A percentile compares a stretch with the other conserved stretches of the same genome.
These are phyloP conservation scores for Vanderwaltozyma tropicalis DNA, from an alignment of 805 yeast species.

Conservation along the genomic window DNA sequence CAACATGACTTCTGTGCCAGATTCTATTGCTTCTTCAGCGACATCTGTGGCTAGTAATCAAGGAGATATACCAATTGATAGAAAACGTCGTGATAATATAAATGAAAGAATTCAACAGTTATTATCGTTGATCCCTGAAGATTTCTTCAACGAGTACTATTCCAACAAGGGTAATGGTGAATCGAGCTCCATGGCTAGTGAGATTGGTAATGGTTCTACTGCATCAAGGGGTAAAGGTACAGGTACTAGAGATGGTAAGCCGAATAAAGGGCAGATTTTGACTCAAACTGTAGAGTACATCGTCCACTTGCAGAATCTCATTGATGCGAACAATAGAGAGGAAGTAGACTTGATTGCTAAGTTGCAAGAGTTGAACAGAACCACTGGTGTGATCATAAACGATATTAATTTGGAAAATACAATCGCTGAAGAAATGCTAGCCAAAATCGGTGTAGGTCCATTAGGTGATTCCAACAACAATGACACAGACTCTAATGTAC, in stretches of 20 bases:
- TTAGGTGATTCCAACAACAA: conserved; percentile 19
- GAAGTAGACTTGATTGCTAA: conserved; percentile 65
- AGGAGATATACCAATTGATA: conserved; percentile 23
- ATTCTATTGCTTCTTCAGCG: conserved; percentile 13
- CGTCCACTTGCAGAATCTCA: conserved; percentile 52
- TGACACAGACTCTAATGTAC: not conserved
- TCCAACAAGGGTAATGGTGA: conserved; percentile 4
- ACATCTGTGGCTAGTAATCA: conserved; percentile 12
- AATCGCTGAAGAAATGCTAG: conserved; percentile 68
- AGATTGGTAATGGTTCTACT: not conserved
- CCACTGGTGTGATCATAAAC: conserved; percentile 33
- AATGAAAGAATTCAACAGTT: conserved; percentile 49
- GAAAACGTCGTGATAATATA: conserved; percentile 46
- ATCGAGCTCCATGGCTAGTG: conserved; percentile 4
- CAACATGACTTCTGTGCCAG: conserved; percentile 9
- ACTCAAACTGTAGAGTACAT: conserved; percentile 69
- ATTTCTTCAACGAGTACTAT: conserved; percentile 34
- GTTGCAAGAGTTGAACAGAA: conserved; percentile 43
- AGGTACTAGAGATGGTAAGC: conserved; percentile 77
- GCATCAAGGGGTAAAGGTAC: conserved; percentile 31
- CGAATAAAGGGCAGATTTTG: conserved; percentile 74
- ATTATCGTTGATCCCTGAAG: conserved; percentile 34
- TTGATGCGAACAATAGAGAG: conserved; percentile 67
- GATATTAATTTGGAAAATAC: conserved; percentile 46
- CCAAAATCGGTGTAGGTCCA: conserved; percentile 78